Evolutionary conservation across 129 eudicot species (phyloP), one percentile per base, ranked within the genome.

Genomic region (Flaveria sonorensis): DNA sequence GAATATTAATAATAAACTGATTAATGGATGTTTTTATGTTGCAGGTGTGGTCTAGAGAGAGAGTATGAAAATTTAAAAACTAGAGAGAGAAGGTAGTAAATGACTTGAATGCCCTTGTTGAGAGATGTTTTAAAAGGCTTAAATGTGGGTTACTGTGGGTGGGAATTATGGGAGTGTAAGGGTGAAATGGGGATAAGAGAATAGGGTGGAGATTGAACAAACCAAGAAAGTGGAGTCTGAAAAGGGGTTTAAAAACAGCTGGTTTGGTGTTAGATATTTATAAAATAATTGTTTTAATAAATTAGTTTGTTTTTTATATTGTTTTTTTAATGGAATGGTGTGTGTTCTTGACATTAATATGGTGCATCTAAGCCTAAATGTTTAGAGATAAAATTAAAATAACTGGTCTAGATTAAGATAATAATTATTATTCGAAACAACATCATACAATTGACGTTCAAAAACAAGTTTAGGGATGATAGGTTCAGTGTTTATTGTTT

Each of bases 151-250:
- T 45, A 21, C 16, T 4, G 46, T 24, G 57, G 59, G 10, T 19
- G 30, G 24, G 57, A 43, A 26, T 30, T 20, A 26, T 6, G 6
- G 55, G 12, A 43, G 3, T 21, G 57, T 45, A 18, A 36, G 66
- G 83, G 83, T 52, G 66, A 55, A 80, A 73, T 56, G 24, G 79
- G 75, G 52, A 80, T 19, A 45, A 5, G 39, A 76, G 30, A 16
- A 52, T 30, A 0, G 62, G 39, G 23, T 47, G 80, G 15, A n/a
- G 51, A 10, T 26, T 80, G 70, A 43, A 65, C 7, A 43, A 19
- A 70, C 45, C 76, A 57, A 78, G 76, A 69, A 78, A 78, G 82
- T 78, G 77, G 71, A 70, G 51, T 40, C 82, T 78, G 76, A 78
- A 78, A 78, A 70, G 75, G 46, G 0, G 50, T 42, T 78, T 7